A percentile compares a stretch with the other conserved stretches of the same genome.
Conservation (phyloP, 768 basidiomycete species). For the Trametes punicea region DNA sequence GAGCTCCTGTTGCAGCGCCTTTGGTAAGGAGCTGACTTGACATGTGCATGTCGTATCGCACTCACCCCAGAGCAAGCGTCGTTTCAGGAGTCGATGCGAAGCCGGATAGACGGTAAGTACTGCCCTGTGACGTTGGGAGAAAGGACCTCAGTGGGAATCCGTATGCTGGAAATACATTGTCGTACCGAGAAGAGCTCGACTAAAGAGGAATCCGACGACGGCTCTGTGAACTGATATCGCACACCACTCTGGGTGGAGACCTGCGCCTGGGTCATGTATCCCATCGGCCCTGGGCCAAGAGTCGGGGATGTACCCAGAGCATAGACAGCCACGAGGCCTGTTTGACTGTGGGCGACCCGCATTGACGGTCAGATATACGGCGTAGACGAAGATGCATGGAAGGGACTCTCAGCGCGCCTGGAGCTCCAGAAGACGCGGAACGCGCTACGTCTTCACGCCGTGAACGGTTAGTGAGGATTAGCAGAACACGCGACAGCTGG, state of each 20-base stretch:
- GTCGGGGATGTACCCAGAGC: background rate
- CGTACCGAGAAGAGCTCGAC: slow-evolving; percentile 17
- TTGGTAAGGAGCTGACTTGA: too few relatives aligned
- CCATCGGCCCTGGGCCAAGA: slow-evolving; percentile 6
- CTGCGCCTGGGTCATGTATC: slow-evolving; percentile 17
- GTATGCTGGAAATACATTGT: too few relatives aligned
- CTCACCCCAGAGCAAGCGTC: slow-evolving; percentile 19
- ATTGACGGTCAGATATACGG: background rate
- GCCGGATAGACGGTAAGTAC: slow-evolving; percentile 12
- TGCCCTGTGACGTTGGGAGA: background rate
- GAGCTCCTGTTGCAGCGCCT: too few relatives aligned
- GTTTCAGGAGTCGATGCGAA: slow-evolving; percentile 14
- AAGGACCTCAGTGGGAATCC: background rate
- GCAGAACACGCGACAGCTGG: background rate
- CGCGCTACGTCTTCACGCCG: slow-evolving; percentile 7
- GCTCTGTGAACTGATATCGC: slow-evolving; percentile 17
- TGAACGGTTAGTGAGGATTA: background rate
- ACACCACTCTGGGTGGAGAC: background rate
- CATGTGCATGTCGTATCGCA: background rate
- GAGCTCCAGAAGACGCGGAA: slow-evolving; percentile 4
- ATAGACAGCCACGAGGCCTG: slow-evolving; percentile 15
- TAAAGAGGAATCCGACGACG: background rate
- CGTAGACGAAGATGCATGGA: background rate
- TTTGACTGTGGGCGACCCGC: slow-evolving; percentile 6
- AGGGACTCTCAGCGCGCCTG: slow-evolving; percentile 15